Evolutionary conservation across 495 filamentous ascomycete species (phyloP).

Genomic region (Apiosordaria backusii): DNA sequence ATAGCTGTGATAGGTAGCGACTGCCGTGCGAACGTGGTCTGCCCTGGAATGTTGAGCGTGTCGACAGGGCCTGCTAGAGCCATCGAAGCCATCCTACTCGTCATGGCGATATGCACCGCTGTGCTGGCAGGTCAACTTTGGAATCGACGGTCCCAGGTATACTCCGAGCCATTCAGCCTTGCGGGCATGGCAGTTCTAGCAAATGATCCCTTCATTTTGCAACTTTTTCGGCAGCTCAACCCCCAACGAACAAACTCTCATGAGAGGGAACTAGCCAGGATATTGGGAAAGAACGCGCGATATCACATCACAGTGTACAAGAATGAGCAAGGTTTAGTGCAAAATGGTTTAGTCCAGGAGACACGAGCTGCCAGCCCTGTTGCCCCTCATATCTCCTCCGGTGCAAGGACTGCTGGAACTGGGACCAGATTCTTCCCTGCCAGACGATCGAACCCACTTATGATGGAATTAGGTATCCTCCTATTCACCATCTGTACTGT

Average conservation of each 20-base stretch:
- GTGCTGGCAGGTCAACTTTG: background rate
- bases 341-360: background rate
- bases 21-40: background rate
- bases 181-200: background rate
- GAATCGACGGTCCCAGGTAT: background rate
- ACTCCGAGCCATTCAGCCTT: background rate
- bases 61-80: background rate
- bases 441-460: background rate
- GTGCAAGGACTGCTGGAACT: background rate
- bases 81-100: background rate
- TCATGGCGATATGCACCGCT: background rate
- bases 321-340: background rate
- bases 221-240: background rate
- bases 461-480: background rate
- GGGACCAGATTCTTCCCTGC: background rate
- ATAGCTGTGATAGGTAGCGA: background rate
- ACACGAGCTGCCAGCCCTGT: background rate
- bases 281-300: background rate
- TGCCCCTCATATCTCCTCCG: no score
- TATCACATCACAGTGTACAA: background rate
- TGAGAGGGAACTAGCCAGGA: background rate
- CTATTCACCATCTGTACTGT: background rate
- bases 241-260: background rate
- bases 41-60: background rate
- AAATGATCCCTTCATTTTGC: background rate